Evolutionary conservation across 2,329 filamentous ascomycete species (phyloP).

Genomic region (Dactylellina leptospora): DNA sequence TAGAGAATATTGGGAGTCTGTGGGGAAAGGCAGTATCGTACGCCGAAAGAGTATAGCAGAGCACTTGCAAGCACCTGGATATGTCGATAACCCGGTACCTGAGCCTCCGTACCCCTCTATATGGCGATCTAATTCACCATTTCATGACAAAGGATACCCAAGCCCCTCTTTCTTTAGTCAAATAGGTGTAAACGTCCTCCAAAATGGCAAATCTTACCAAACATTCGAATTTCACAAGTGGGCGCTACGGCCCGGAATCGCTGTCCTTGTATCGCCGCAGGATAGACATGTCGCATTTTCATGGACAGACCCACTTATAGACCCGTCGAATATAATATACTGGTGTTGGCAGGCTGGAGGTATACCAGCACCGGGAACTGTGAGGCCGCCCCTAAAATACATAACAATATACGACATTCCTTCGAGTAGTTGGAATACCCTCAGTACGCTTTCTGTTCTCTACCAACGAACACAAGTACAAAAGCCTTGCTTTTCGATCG

Average conservation of each 20-base stretch:
- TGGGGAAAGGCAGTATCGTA: not conserved
- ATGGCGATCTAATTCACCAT: conserved; percentile 1
- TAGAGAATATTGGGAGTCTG: conserved; percentile 3
- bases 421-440: not conserved
- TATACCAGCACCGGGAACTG: not conserved
- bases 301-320: not conserved
- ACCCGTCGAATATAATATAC: conserved; percentile 3
- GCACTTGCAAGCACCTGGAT: not conserved
- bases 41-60: not conserved
- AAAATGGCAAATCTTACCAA: not conserved
- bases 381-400: not conserved
- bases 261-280: not conserved
- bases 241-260: not conserved
- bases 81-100: not conserved
- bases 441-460: not conserved
- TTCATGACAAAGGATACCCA: conserved; percentile 7
- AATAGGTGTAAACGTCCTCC: not conserved
- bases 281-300: conserved; percentile 1
- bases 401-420: conserved; percentile 1
- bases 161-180: not conserved
- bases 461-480: not conserved
- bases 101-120: conserved; percentile 6
- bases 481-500: conserved; percentile 1
- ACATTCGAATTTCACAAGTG: conserved; percentile 3
- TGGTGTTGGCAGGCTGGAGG: conserved; percentile 12